phyloP scores from a whole-genome alignment of 2,329 filamentous ascomycete genomes.

The Fusarium succisae region DNA sequence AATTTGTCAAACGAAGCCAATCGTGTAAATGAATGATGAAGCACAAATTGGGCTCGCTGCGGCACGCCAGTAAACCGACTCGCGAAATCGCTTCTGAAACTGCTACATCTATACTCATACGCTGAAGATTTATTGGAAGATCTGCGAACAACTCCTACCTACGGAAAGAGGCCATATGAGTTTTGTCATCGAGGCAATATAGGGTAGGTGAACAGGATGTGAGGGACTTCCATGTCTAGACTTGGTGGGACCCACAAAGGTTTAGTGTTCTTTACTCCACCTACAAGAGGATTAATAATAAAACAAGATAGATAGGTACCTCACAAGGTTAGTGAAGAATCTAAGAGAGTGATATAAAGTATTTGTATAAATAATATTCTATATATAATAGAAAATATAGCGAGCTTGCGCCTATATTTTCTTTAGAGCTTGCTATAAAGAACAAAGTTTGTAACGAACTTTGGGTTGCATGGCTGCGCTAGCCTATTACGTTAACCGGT shows the following conservation, averaged over 20 bases:
- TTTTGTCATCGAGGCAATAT: not conserved
- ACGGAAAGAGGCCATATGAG: no score
- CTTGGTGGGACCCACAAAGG: not conserved
- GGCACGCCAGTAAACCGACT: no score
- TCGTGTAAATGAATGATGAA: rapidly evolving
- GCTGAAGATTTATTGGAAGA: no score
- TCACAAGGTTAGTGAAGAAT: rapidly evolving
- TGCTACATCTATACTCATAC: no score
- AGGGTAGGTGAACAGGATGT: not conserved
- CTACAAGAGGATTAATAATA: not conserved
- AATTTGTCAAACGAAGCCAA: no score
- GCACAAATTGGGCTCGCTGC: no score
- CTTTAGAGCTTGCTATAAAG: no score
- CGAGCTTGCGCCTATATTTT: no score
- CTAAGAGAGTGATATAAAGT: rapidly evolving
- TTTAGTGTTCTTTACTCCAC: not conserved
- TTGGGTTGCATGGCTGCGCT: no score
- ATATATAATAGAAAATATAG: not conserved
- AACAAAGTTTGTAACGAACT: no score
- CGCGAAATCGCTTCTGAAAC: no score
- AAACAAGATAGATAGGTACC: not conserved
- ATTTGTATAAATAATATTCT: not conserved
- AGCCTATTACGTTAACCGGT: not conserved
- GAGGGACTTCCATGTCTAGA: not conserved
- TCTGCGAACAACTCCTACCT: rapidly evolving